Evolutionary conservation across 306 rosid genomes (phyloP), one percentile per base, ranked within the genome.

Genomic region (Vigna trinervia): DNA sequence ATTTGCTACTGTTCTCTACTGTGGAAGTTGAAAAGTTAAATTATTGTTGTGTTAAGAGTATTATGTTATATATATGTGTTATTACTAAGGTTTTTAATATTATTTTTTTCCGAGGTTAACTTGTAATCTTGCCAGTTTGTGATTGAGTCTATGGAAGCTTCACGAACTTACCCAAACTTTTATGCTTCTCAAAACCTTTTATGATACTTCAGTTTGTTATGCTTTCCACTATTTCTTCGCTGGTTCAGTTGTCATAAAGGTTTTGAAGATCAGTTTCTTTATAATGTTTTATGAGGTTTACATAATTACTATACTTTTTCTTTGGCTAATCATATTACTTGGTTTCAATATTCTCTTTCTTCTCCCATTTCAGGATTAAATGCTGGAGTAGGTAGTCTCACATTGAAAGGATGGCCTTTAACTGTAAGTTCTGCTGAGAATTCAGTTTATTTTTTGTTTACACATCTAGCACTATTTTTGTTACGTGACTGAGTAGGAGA

Each of bases 321-420:
- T 39, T 50, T 17, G 41, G 57, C 75, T 45, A 45, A 59, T 51
- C 48, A 36, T 64, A 20, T 41, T 66, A 19, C 77, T 51, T 71
- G 48, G 32, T 80, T 70, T 80, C 64, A 36, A 14, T 65, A 43
- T 71, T 81, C 52, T 61, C 60, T 69, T n/a, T 51, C 80, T n/a
- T 50, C 78, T 75, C 45, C 69, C 12, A 86, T 80, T 82, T 26
- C 82, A 91, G 98, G 94, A 66, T 67, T 94, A 78, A 94, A 77
- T 85, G 76, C 92, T 6, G 97, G 93, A 66, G 96, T 88, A 62
- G 85, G 95, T 86, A 85, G 87, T 70, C 91, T 90, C 71, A 91
- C 97, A 59, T 62, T 94, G 84, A 94, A 91, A 87, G 98, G 98
- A 78, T 94, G 98, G 97, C 98, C 98, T 69, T 84, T 94, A 81